phyloP scores from a whole-genome alignment of 441 rosid species.

The Manihot esculenta region DNA sequence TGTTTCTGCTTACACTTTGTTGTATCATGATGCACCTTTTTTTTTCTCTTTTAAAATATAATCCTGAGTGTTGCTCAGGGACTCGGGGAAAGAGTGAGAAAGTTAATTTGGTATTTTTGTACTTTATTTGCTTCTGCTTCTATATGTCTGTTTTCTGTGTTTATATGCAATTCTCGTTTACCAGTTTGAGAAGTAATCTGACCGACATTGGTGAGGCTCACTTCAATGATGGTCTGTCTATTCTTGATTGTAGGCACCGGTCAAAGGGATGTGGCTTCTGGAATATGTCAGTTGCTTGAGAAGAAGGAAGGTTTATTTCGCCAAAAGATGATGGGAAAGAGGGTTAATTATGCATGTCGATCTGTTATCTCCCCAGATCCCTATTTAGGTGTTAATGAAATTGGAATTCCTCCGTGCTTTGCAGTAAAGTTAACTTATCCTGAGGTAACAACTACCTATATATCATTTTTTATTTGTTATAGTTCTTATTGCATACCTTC shows the following conservation, averaged over 20 bases:
- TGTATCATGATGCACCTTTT: too few species aligned
- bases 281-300: constrained; percentile 95
- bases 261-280: constrained; percentile 58
- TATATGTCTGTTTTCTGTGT: background rate
- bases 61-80: background rate
- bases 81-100: too few species aligned
- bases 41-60: background rate
- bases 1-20: too few species aligned
- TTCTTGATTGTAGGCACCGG: constrained; percentile 48
- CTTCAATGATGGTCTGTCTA: constrained; percentile 16
- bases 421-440: constrained; percentile 90
- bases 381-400: constrained; percentile 92
- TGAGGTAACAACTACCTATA: constrained; percentile 54
- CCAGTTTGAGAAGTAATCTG: background rate
- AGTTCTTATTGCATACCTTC: background rate
- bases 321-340: constrained; percentile 99
- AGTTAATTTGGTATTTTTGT: background rate
- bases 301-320: constrained; percentile 97
- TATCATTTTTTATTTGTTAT: background rate
- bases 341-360: constrained; percentile 97
- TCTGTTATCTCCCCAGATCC: constrained; percentile 99
- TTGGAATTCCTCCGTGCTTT: constrained; percentile 97
- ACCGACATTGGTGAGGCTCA: background rate
- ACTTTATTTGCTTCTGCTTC: background rate
- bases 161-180: background rate